Conservation (phyloP, 2,329 filamentous ascomycete species). For the Colletotrichum sp. region DNA sequence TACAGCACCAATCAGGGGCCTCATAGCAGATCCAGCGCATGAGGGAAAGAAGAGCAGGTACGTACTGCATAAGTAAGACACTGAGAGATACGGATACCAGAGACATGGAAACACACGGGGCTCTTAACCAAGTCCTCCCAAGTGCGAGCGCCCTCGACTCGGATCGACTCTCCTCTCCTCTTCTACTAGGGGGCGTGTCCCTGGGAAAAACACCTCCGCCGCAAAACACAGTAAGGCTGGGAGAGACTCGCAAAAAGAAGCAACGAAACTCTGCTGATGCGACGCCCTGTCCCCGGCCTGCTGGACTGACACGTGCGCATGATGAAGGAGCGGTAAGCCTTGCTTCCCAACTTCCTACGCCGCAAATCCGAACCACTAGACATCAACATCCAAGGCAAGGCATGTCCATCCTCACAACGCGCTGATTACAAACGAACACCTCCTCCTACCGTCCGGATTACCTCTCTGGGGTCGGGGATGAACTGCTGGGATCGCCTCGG, state of each 20-base stretch:
- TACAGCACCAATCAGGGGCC: not conserved
- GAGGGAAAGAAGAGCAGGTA: not conserved
- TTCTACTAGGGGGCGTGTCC: not conserved
- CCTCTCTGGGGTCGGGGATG: not conserved
- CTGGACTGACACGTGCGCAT: not conserved
- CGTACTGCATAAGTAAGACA: not conserved
- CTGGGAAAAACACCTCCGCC: not conserved
- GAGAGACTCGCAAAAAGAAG: not conserved
- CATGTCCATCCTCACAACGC: not conserved
- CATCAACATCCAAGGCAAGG: not conserved
- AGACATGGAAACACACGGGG: not conserved
- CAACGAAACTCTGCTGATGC: not conserved
- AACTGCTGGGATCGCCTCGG: constrained; percentile 6
- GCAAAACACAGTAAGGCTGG: not conserved
- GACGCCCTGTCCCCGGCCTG: not conserved
- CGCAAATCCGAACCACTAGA: not conserved
- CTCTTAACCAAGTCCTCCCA: not conserved
- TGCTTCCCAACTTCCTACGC: not conserved
- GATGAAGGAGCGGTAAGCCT: not conserved
- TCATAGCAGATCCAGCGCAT: not conserved
- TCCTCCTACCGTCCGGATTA: not conserved
- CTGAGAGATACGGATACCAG: not conserved
- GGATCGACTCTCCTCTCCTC: too few relatives aligned
- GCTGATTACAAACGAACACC: not conserved
- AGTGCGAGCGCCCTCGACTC: not conserved